Conservation (phyloP, 2,329 filamentous ascomycete species). For the Ophiosphaerella herpotricha region DNA sequence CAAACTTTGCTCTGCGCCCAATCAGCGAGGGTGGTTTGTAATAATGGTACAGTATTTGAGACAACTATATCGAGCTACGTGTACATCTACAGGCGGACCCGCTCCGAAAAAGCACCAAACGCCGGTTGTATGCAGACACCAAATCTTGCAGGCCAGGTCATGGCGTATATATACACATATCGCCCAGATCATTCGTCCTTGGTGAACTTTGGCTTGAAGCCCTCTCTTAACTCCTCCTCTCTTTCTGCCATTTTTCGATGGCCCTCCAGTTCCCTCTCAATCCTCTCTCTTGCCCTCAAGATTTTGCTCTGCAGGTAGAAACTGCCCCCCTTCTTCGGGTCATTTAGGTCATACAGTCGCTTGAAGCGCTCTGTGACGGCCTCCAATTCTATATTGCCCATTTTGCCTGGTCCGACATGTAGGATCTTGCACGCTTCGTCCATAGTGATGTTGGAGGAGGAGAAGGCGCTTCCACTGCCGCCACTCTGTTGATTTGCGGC, state of each 20-base stretch:
- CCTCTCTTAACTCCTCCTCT: slow-evolving; percentile 79
- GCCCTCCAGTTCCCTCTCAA: slow-evolving; percentile 83
- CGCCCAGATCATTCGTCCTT: slow-evolving; percentile 62
- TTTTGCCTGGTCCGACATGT: slow-evolving; percentile 87
- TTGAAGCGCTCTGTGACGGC: slow-evolving; percentile 87
- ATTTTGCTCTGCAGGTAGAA: slow-evolving; percentile 99
- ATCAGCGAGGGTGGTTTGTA: too few species aligned
- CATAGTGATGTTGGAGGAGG: slow-evolving; percentile 78
- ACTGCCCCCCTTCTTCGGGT: slow-evolving; percentile 92
- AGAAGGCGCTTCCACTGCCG: slow-evolving; percentile 54
- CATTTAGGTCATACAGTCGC: slow-evolving; percentile 89
- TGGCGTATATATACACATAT: neutral
- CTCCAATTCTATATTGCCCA: slow-evolving; percentile 76
- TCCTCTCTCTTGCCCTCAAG: slow-evolving; percentile 83
- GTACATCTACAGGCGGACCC: slow-evolving; percentile 21
- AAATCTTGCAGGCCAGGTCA: too few species aligned
- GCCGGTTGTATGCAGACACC: slow-evolving; percentile 1
- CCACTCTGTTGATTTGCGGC: slow-evolving; percentile 69
- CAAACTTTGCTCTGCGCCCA: too few species aligned
- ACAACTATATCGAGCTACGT: slow-evolving; percentile 12
- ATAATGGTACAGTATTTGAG: slow-evolving; percentile 23
- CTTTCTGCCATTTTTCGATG: slow-evolving; percentile 71
- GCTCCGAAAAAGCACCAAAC: neutral
- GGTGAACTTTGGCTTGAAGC: slow-evolving; percentile 94
- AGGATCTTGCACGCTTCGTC: slow-evolving; percentile 97